Conservation (phyloP, 2,329 filamentous ascomycete genomes). For the Shiraia bambusicola region DNA sequence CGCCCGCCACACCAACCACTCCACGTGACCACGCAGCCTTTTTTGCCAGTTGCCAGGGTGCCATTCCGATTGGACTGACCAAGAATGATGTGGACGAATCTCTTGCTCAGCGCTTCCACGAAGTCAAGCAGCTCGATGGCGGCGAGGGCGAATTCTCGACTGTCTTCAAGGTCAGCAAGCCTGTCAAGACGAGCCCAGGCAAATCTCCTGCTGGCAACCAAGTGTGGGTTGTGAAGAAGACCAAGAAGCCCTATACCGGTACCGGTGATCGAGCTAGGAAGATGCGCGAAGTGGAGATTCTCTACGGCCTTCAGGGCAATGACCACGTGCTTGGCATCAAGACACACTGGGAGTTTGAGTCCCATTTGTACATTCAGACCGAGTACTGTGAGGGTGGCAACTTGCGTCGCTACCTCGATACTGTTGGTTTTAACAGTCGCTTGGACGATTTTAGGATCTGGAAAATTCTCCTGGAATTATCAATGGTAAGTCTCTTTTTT, state of each 20-base stretch:
- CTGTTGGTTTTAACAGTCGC: slow-evolving; percentile 78
- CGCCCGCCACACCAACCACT: slow-evolving; percentile 81
- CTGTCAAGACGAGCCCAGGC: slow-evolving; percentile 34
- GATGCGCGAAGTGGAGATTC: slow-evolving; percentile 77
- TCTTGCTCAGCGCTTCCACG: slow-evolving; percentile 71
- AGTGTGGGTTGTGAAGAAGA: slow-evolving; percentile 93
- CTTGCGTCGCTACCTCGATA: slow-evolving; percentile 79
- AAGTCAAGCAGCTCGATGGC: slow-evolving; percentile 66
- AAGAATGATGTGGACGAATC: slow-evolving; percentile 73
- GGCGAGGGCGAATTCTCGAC: slow-evolving; percentile 92
- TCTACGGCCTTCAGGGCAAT: slow-evolving; percentile 73
- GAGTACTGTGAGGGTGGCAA: slow-evolving; percentile 96
- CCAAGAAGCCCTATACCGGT: slow-evolving; percentile 76
- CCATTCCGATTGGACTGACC: slow-evolving; percentile 61
- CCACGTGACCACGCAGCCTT: slow-evolving; percentile 59
- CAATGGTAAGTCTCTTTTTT: slow-evolving; percentile 66
- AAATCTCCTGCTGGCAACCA: slow-evolving; percentile 33
- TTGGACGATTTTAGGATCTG: slow-evolving; percentile 97
- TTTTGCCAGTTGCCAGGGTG: slow-evolving; percentile 62
- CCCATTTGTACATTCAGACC: slow-evolving; percentile 92
- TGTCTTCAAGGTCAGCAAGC: slow-evolving; percentile 76
- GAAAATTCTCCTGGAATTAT: slow-evolving; percentile 90
- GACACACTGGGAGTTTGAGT: slow-evolving; percentile 83
- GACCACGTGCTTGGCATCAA: slow-evolving; percentile 85
- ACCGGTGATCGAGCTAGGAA: slow-evolving; percentile 78